These are phyloP conservation scores for Cytospora piceae DNA, from an alignment of 2,329 filamentous ascomycete genomes.

Conservation along the genomic window DNA sequence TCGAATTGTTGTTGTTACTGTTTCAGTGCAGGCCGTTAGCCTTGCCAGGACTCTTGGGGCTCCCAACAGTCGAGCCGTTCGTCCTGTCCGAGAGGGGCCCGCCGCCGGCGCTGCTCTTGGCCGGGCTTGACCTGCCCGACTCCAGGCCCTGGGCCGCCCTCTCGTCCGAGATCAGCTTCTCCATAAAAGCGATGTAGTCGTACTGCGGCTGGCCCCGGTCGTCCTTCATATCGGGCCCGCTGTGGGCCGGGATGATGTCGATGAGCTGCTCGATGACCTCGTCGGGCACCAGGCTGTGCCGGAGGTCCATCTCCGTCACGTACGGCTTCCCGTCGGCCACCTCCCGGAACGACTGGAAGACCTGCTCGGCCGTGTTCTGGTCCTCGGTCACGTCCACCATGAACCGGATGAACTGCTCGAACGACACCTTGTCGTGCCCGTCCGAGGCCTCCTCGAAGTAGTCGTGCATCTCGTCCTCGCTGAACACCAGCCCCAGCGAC, in stretches of 20 bases:
- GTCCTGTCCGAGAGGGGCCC: conserved; percentile 33
- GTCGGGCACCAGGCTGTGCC: conserved; percentile 93
- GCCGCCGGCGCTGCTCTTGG: conserved; percentile 17
- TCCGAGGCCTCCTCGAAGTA: conserved; percentile 88
- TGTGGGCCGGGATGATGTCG: conserved; percentile 82
- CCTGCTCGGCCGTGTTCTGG: conserved; percentile 97
- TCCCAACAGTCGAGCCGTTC: conserved; percentile 37
- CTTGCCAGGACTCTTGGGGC: conserved; percentile 41
- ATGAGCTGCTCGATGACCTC: conserved; percentile 94
- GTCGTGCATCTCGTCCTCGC: conserved; percentile 97
- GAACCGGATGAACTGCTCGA: conserved; percentile 98
- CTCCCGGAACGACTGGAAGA: conserved; percentile 96
- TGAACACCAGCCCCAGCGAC: conserved; percentile 93
- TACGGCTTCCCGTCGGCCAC: conserved; percentile 99
- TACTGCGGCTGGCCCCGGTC: conserved; percentile 86
- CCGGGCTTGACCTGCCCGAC: conserved; percentile 29
- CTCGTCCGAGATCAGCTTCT: conserved; percentile 68
- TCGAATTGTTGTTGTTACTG: conserved; percentile 3
- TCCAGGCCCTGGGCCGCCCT: conserved; percentile 26
- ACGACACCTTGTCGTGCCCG: conserved; percentile 80
- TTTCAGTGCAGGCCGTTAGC: conserved; percentile 41
- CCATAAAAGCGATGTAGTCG: conserved; percentile 98
- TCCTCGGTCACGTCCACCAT: conserved; percentile 99
- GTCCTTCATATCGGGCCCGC: conserved; percentile 81
- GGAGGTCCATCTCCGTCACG: conserved; percentile 94